Percentiles rank a stretch among this genome's conserved stretches.
phyloP scores from a whole-genome alignment of 2,329 filamentous ascomycete genomes.

The Aspergillus neotritici region DNA sequence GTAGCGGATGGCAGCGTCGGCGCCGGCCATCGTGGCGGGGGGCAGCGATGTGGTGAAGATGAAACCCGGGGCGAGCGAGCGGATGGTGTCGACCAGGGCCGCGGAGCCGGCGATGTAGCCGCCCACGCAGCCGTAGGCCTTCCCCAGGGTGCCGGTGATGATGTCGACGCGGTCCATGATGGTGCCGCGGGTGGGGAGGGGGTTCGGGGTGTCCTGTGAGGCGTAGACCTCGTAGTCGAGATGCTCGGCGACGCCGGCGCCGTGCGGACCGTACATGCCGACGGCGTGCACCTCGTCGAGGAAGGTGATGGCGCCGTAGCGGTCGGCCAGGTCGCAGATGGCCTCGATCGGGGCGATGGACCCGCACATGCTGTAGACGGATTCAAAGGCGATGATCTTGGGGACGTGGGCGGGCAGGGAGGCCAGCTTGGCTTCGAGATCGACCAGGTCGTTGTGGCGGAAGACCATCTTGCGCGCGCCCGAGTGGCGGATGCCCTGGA shows the following conservation, averaged over 20 bases:
- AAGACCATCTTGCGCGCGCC: conserved; percentile 97
- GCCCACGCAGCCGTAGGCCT: conserved; percentile 95
- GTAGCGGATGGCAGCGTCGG: conserved; percentile 86
- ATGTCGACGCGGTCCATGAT: conserved; percentile 96
- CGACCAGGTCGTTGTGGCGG: conserved; percentile 94
- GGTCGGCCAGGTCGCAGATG: conserved; percentile 93
- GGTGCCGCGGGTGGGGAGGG: conserved; percentile 56
- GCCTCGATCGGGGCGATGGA: conserved; percentile 92
- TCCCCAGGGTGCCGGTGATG: conserved; percentile 93
- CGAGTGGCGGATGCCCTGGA: conserved; percentile 96
- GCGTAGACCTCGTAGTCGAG: conserved; percentile 86
- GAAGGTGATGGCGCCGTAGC: conserved; percentile 96
- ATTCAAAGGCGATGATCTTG: conserved; percentile 98
- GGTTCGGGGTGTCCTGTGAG: conserved; percentile 57
- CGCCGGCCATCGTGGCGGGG: conserved; percentile 94
- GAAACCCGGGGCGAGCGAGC: conserved; percentile 91
- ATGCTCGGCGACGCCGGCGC: conserved; percentile 94
- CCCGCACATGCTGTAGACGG: conserved; percentile 98
- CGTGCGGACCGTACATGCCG: conserved; percentile 96
- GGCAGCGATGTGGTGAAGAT: conserved; percentile 98
- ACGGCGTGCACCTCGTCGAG: conserved; percentile 98
- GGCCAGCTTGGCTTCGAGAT: conserved; percentile 87
- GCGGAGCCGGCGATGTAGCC: conserved; percentile 92
- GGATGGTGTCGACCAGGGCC: conserved; percentile 84
- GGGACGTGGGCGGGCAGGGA: conserved; percentile 77